Evolutionary conservation across 805 yeast species (phyloP).

Genomic region (Phaffomyces thermotolerans): DNA sequence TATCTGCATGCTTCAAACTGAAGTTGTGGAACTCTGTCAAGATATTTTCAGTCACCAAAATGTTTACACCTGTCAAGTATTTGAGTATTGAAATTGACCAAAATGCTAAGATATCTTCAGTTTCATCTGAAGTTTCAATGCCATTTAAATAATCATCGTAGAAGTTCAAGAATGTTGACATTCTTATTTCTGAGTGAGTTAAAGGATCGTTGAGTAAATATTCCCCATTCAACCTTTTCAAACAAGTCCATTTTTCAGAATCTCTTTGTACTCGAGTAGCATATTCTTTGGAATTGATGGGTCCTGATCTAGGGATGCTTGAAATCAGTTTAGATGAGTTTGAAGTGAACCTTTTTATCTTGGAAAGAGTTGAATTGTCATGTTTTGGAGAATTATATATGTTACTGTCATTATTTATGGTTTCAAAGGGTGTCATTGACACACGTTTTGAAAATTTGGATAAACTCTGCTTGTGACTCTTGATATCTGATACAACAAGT

Average conservation of each 20-base stretch:
- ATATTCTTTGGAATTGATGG: conserved; percentile 1
- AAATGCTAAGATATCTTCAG: conserved; percentile 10
- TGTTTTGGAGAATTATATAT: too few relatives aligned
- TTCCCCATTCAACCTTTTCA: conserved; percentile 6
- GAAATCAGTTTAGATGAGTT: too few relatives aligned
- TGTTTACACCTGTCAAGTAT: conserved; percentile 14
- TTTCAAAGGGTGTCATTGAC: conserved; percentile 15
- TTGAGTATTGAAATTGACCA: conserved; percentile 22
- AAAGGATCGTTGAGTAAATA: conserved; percentile 12
- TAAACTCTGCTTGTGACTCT: background rate
- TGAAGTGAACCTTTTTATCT: too few relatives aligned
- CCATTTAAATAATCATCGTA: conserved; percentile 12
- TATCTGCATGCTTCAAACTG: conserved; percentile 11
- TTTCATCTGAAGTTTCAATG: background rate
- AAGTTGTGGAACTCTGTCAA: conserved; percentile 18
- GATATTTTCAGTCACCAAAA: conserved; percentile 7
- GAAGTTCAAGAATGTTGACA: conserved; percentile 13
- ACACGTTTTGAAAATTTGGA: conserved; percentile 10
- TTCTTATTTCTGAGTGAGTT: conserved; percentile 12
- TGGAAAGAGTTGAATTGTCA: background rate
- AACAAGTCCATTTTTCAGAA: conserved; percentile 15
- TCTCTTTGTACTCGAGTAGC: conserved; percentile 5
- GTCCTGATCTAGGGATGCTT: too few relatives aligned
- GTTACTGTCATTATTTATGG: background rate
- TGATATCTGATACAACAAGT: background rate